These are phyloP conservation scores for Chimonanthus salicifolius DNA, from an alignment of 164 flowering plant species.

Conservation along the genomic window DNA sequence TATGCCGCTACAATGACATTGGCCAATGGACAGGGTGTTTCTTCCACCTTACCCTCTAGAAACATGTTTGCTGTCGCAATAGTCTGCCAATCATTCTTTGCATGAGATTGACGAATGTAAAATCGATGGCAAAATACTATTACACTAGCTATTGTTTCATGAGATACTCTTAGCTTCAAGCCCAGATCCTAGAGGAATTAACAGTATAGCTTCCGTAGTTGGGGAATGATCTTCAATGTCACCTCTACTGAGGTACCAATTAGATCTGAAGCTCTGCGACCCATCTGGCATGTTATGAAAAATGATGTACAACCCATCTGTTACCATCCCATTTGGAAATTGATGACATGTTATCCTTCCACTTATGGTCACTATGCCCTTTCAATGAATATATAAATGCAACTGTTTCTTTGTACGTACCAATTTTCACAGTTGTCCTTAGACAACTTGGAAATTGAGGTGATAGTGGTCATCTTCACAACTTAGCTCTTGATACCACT, in stretches of 20 bases:
- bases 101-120: slow-evolving; percentile 60
- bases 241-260: slow-evolving; percentile 45
- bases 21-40: slow-evolving; percentile 43
- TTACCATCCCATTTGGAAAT: slow-evolving; percentile 13
- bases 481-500: too few relatives aligned
- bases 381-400: neutral
- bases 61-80: slow-evolving; percentile 61
- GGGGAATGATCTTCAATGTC: slow-evolving; percentile 60
- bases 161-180: slow-evolving; percentile 58
- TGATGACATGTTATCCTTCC: slow-evolving; percentile 15
- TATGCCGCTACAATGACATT: slow-evolving; percentile 52
- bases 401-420: neutral
- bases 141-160: slow-evolving; percentile 49
- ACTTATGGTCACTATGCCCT: slow-evolving; percentile 16
- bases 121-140: slow-evolving; percentile 66
- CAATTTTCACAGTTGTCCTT: too few relatives aligned
- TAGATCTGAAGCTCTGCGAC: slow-evolving; percentile 18
- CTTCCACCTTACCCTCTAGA: slow-evolving; percentile 62
- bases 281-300: slow-evolving; percentile 13
- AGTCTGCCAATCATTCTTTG: slow-evolving; percentile 61
- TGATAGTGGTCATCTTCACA: too few relatives aligned
- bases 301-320: slow-evolving; percentile 5
- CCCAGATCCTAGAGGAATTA: slow-evolving; percentile 55
- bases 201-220: slow-evolving; percentile 49
- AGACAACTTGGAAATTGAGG: too few relatives aligned